Evolutionary conservation across 805 yeast genomes (phyloP).

Genomic region (Alloascoidea hylecoeti): DNA sequence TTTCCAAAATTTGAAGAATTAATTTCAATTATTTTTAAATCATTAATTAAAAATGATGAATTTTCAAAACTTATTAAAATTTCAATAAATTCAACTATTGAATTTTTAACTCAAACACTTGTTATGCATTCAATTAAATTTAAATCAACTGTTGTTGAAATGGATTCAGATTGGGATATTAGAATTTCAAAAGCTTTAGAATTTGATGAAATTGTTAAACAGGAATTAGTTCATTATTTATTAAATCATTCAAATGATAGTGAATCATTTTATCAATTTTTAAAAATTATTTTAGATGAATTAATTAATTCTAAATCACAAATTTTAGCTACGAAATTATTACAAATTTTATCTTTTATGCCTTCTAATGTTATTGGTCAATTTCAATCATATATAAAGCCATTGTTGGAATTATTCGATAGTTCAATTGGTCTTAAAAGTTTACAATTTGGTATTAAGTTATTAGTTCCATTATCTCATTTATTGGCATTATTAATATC

Average conservation of each 20-base stretch:
- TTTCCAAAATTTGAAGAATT: neutral
- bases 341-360: slow-evolving; percentile 8
- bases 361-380: slow-evolving; percentile 8
- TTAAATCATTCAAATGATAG: neutral
- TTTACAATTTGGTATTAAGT: neutral
- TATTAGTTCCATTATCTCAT: no score
- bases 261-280: slow-evolving; percentile 7
- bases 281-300: slow-evolving; percentile 24
- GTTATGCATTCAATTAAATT: slow-evolving; percentile 51
- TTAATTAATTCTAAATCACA: slow-evolving; percentile 5
- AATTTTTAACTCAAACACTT: slow-evolving; percentile 41
- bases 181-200: slow-evolving; percentile 59
- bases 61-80: slow-evolving; percentile 16
- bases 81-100: slow-evolving; percentile 27
- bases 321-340: slow-evolving; percentile 7
- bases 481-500: no score
- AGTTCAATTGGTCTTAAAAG: neutral
- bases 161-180: slow-evolving; percentile 63
- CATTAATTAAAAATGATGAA: slow-evolving; percentile 8
- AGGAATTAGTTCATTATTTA: slow-evolving; percentile 6
- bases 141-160: slow-evolving; percentile 37
- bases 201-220: slow-evolving; percentile 38
- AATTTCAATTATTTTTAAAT: neutral
- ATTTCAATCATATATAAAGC: neutral
- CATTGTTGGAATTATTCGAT: slow-evolving; percentile 1